These are phyloP conservation scores for Kwoniella shandongensis DNA, from an alignment of 768 basidiomycete genomes.

Conservation along the genomic window DNA sequence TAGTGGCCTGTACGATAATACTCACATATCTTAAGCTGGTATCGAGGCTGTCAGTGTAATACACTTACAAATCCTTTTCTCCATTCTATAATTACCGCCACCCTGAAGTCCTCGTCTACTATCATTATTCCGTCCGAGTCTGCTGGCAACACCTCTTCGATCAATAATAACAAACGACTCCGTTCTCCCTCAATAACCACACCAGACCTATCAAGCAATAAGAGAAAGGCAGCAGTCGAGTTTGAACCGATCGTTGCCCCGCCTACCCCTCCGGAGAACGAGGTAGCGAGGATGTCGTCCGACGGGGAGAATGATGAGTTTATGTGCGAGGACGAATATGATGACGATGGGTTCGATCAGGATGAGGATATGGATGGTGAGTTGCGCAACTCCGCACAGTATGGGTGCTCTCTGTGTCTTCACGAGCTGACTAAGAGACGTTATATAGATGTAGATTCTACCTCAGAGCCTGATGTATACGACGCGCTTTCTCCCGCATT, in stretches of 20 bases:
- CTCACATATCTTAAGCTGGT: no score
- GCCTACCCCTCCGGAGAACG: slow-evolving; percentile 19
- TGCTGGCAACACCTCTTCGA: background rate
- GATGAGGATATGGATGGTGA: slow-evolving; percentile 28
- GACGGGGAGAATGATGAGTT: slow-evolving; percentile 38
- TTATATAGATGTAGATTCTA: slow-evolving; percentile 34
- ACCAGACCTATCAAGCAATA: slow-evolving; percentile 3
- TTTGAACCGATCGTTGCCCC: slow-evolving; percentile 7
- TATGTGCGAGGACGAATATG: slow-evolving; percentile 37
- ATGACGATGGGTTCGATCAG: slow-evolving; percentile 25
- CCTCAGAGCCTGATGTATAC: slow-evolving; percentile 43
- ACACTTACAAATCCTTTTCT: background rate
- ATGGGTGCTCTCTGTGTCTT: background rate
- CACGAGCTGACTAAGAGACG: slow-evolving; percentile 6
- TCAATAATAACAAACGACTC: background rate
- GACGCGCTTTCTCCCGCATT: slow-evolving; percentile 46
- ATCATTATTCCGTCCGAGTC: background rate
- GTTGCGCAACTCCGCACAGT: no score
- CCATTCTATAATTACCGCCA: slow-evolving; percentile 8
- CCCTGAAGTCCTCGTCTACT: slow-evolving; percentile 16
- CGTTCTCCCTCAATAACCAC: background rate
- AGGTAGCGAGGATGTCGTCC: slow-evolving; percentile 42
- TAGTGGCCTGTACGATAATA: no score
- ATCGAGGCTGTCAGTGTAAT: background rate
- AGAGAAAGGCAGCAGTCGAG: background rate